Conservation (phyloP, 176 grass and related monocot species). For the Carex kokanica region DNA sequence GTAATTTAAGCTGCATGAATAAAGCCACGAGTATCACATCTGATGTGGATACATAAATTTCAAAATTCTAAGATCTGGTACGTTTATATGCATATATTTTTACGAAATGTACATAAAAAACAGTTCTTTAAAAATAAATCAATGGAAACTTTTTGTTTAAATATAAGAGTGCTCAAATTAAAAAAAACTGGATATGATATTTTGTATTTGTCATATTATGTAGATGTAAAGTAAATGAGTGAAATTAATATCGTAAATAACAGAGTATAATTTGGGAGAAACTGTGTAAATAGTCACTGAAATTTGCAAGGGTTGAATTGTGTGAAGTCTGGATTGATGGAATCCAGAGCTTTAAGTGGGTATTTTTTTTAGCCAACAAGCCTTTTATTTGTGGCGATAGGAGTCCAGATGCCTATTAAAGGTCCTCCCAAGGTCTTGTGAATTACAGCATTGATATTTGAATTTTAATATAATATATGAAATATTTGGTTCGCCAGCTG, state of each 20-base stretch:
- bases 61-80: neutral
- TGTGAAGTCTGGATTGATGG: neutral
- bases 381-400: neutral
- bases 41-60: neutral
- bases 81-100: neutral
- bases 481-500: neutral
- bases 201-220: neutral
- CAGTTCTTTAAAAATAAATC: neutral
- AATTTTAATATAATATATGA: neutral
- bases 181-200: neutral
- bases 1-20: neutral
- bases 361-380: neutral
- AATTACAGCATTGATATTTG: neutral
- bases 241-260: conserved; percentile 2
- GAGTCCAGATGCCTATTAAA: neutral
- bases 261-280: neutral
- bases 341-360: neutral
- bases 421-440: neutral
- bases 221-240: neutral
- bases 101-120: neutral
- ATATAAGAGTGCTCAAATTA: neutral
- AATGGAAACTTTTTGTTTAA: neutral
- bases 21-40: neutral
- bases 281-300: neutral
- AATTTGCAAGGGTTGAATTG: neutral